Evolutionary conservation across 2,329 filamentous ascomycete species (phyloP).

Genomic region (Lasiodiplodia sp.): DNA sequence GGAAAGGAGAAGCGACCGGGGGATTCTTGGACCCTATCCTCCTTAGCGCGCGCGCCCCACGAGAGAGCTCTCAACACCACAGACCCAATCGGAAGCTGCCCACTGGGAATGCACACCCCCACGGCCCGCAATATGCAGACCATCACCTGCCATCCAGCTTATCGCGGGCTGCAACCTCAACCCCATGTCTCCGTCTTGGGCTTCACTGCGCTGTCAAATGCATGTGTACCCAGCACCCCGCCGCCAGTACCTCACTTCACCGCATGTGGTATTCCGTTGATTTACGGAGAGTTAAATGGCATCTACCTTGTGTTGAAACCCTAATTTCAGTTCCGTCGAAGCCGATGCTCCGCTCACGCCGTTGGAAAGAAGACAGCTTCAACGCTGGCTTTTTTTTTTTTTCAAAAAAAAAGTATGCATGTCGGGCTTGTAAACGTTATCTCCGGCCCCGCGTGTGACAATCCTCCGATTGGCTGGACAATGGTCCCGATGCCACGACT

Average conservation of each 20-base stretch:
- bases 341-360: too few relatives aligned
- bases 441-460: too few relatives aligned
- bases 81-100: neutral
- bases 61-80: too few relatives aligned
- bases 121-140: neutral
- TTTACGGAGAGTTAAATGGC: neutral
- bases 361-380: too few relatives aligned
- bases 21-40: neutral
- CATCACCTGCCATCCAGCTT: neutral
- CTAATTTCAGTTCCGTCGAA: too few relatives aligned
- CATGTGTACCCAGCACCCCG: neutral
- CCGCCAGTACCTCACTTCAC: neutral
- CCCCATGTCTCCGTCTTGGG: neutral
- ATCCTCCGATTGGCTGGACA: neutral
- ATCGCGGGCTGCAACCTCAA: neutral
- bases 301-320: too few relatives aligned
- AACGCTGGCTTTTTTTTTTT: neutral
- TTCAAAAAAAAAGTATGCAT: neutral
- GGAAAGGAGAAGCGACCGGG: slow-evolving; percentile 6
- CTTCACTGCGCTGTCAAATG: slow-evolving; percentile 1
- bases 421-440: too few relatives aligned
- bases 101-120: neutral
- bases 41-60: neutral
- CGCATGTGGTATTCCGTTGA: neutral
- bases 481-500: neutral